Evolutionary conservation across 2,329 filamentous ascomycete species (phyloP).

Genomic region (Phyllosticta citriasiana): DNA sequence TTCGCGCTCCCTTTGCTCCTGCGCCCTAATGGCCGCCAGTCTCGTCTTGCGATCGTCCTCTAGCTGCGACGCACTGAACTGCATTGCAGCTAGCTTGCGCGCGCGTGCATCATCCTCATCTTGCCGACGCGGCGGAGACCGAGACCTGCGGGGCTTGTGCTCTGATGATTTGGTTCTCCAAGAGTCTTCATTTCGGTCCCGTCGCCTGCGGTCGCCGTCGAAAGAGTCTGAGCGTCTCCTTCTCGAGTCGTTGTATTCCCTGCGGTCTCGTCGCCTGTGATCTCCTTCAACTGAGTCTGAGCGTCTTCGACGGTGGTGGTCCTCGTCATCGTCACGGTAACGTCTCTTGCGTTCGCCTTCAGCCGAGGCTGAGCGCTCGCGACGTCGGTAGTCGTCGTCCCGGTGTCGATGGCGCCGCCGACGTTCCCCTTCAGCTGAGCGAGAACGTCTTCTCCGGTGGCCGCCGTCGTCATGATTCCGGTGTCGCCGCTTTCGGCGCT

Average conservation of each 20-base stretch:
- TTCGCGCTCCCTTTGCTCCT: constrained; percentile 54
- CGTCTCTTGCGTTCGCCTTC: constrained; percentile 13
- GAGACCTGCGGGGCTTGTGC: neutral
- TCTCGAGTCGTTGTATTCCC: neutral
- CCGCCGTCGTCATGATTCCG: constrained; percentile 17
- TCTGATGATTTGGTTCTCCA: neutral
- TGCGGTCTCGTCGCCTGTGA: neutral
- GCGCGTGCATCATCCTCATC: constrained; percentile 25
- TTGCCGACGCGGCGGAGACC: neutral
- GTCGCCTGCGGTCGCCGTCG: neutral
- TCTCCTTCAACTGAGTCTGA: neutral
- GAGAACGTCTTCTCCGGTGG: constrained; percentile 8
- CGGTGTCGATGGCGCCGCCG: constrained; percentile 22
- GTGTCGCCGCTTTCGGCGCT: constrained; percentile 13
- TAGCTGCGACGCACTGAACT: constrained; percentile 44
- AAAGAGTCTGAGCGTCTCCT: neutral
- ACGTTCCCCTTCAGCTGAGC: constrained; percentile 1
- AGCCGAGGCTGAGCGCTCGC: neutral
- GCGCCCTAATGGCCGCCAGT: constrained; percentile 54
- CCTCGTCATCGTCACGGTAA: constrained; percentile 24
- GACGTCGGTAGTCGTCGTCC: neutral
- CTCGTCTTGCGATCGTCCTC: constrained; percentile 61
- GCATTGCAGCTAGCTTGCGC: constrained; percentile 31
- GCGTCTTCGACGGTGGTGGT: constrained; percentile 11
- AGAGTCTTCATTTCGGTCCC: neutral